Percentiles rank a stretch among this genome's conserved stretches.
These are phyloP conservation scores for Trypanosoma brucei DNA, from an alignment of 208 protist genomes.

Conservation along the genomic window DNA sequence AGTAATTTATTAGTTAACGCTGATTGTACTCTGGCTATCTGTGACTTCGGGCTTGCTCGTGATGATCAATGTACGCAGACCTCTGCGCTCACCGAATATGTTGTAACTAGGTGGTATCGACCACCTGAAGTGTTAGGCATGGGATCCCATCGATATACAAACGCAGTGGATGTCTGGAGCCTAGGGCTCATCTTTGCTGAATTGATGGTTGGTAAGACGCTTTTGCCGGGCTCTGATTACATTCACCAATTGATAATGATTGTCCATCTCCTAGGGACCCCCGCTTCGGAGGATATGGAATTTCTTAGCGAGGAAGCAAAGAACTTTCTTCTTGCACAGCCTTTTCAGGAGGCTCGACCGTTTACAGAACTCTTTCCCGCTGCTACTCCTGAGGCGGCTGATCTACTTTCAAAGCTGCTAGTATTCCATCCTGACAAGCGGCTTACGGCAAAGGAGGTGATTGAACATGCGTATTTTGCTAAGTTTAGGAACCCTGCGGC, in stretches of 20 bases:
- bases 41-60: slow-evolving; percentile 90
- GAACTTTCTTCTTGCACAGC: slow-evolving; percentile 67
- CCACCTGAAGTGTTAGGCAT: slow-evolving; percentile 98
- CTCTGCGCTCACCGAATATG: slow-evolving; percentile 93
- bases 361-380: slow-evolving; percentile 90
- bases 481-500: slow-evolving; percentile 82
- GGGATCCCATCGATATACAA: slow-evolving; percentile 91
- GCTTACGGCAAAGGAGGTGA: slow-evolving; percentile 90
- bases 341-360: slow-evolving; percentile 28
- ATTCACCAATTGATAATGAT: slow-evolving; percentile 84
- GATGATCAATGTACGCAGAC: slow-evolving; percentile 60
- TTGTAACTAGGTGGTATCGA: slow-evolving; percentile 98
- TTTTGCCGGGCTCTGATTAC: slow-evolving; percentile 91
- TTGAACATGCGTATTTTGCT: slow-evolving; percentile 92
- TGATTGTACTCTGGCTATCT: slow-evolving; percentile 93
- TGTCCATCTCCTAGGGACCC: slow-evolving; percentile 75
- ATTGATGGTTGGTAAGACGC: slow-evolving; percentile 95
- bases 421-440: slow-evolving; percentile 96
- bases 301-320: slow-evolving; percentile 81
- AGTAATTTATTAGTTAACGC: slow-evolving; percentile 95
- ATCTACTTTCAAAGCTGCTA: slow-evolving; percentile 92
- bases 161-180: slow-evolving; percentile 96
- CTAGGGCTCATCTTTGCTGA: slow-evolving; percentile 98
- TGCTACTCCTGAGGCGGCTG: slow-evolving; percentile 89
- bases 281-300: slow-evolving; percentile 72